Evolutionary conservation across 768 basidiomycete genomes (phyloP).

Genomic region (Boletus rex-veris): DNA sequence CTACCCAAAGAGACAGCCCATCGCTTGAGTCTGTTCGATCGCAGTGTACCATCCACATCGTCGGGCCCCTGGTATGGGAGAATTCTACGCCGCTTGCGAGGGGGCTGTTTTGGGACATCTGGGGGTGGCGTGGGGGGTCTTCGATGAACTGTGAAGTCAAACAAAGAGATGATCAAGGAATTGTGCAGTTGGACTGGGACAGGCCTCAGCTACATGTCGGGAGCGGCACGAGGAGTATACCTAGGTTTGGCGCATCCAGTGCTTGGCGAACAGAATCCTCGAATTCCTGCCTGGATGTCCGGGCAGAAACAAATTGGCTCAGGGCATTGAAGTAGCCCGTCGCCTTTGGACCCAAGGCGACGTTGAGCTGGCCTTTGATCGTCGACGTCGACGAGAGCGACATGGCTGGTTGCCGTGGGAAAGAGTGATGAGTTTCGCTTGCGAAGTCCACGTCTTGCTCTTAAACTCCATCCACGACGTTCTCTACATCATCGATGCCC

Average conservation of each 20-base stretch:
- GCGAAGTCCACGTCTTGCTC: not conserved
- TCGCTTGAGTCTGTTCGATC: conserved; percentile 64
- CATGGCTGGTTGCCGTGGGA: conserved; percentile 41
- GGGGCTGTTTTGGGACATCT: conserved; percentile 55
- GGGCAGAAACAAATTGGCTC: conserved; percentile 64
- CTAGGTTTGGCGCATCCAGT: conserved; percentile 56
- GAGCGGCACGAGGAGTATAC: conserved; percentile 22
- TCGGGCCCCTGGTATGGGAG: conserved; percentile 71
- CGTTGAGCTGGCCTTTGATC: conserved; percentile 64
- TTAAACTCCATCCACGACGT: conserved; percentile 1
- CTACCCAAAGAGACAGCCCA: conserved; percentile 73
- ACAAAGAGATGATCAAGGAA: conserved; percentile 77
- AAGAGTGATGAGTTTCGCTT: not conserved
- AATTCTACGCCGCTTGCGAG: conserved; percentile 64
- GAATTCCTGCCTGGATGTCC: conserved; percentile 70
- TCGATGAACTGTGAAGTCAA: conserved; percentile 73
- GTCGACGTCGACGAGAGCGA: conserved; percentile 73
- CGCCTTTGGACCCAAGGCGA: conserved; percentile 59
- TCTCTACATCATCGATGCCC: conserved; percentile 19
- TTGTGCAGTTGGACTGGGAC: conserved; percentile 75
- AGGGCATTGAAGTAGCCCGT: conserved; percentile 59
- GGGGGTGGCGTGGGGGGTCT: conserved; percentile 64
- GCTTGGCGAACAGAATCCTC: conserved; percentile 64
- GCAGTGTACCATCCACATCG: conserved; percentile 51
- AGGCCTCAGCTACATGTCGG: conserved; percentile 7